A percentile compares a stretch with the other conserved stretches of the same genome.
phyloP scores from a whole-genome alignment of 139 green algal genomes.

The Spirogloea muscicola region DNA sequence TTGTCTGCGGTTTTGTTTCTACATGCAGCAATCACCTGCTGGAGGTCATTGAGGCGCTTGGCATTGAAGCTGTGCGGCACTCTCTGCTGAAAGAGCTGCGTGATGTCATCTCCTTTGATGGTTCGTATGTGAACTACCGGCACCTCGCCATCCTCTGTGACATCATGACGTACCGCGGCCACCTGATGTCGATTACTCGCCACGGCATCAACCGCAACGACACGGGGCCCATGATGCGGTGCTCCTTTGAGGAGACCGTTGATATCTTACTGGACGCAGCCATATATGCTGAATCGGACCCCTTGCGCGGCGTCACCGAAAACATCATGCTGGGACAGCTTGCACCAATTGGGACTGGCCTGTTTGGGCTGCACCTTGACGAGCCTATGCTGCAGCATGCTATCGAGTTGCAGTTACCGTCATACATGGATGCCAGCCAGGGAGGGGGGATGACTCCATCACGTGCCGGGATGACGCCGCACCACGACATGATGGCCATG shows the following conservation, averaged over 20 bases:
- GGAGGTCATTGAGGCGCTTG: constrained; percentile 78
- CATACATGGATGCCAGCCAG: constrained; percentile 14
- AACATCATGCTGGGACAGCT: constrained; percentile 97
- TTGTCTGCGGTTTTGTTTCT: too few relatives aligned
- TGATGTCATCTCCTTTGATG: constrained; percentile 98
- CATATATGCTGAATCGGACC: constrained; percentile 71
- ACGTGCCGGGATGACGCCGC: constrained; percentile 20
- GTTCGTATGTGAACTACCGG: constrained; percentile 94
- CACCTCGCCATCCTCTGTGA: constrained; percentile 90
- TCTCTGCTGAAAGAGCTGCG: constrained; percentile 90
- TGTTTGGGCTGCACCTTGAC: constrained; percentile 91
- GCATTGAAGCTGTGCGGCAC: constrained; percentile 87
- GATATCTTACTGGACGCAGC: constrained; percentile 91
- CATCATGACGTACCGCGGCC: constrained; percentile 81
- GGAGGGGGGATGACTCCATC: constrained; percentile 33
- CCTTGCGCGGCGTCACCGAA: constrained; percentile 79
- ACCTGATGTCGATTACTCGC: constrained; percentile 97
- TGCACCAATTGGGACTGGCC: constrained; percentile 53
- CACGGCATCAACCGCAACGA: constrained; percentile 98
- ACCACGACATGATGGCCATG: constrained; percentile 53
- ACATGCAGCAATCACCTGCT: constrained; percentile 55
- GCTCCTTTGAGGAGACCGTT: constrained; percentile 96
- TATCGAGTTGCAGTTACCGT: constrained; percentile 69
- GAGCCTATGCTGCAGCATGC: constrained; percentile 80
- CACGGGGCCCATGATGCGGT: constrained; percentile 81